These are phyloP conservation scores for Diplogelasinospora grovesii DNA, from an alignment of 495 filamentous ascomycete genomes.

Conservation along the genomic window DNA sequence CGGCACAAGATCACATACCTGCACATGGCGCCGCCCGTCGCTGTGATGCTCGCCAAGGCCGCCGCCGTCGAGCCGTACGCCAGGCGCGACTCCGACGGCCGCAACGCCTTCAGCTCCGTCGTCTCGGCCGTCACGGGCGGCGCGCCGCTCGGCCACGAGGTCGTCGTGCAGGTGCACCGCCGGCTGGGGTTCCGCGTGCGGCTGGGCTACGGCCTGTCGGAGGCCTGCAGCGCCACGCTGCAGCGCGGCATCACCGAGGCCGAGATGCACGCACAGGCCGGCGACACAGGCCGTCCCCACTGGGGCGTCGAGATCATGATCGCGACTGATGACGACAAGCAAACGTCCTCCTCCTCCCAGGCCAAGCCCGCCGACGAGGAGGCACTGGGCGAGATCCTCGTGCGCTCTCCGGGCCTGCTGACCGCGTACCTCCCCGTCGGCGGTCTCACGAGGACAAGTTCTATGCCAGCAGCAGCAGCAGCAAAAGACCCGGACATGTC, in stretches of 20 bases:
- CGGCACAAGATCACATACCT: slow-evolving; percentile 51
- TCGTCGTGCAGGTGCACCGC: slow-evolving; percentile 55
- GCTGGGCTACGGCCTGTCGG: slow-evolving; percentile 66
- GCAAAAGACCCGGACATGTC: slow-evolving; percentile 19
- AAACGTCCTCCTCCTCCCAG: too few relatives aligned
- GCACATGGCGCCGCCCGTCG: slow-evolving; percentile 62
- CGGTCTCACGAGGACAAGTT: slow-evolving; percentile 6
- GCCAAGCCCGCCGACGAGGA: slow-evolving; percentile 42
- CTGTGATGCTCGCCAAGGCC: slow-evolving; percentile 61
- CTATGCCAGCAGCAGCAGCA: too few relatives aligned
- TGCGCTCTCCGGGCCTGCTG: slow-evolving; percentile 49
- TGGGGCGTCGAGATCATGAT: slow-evolving; percentile 51
- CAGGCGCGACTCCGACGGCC: slow-evolving; percentile 36
- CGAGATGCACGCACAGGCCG: slow-evolving; percentile 52
- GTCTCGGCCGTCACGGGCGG: slow-evolving; percentile 41
- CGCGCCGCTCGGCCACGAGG: slow-evolving; percentile 58
- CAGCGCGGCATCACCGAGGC: slow-evolving; percentile 47
- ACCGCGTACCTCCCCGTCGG: slow-evolving; percentile 46
- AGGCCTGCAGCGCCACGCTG: slow-evolving; percentile 57
- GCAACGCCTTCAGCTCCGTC: slow-evolving; percentile 15
- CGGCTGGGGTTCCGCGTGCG: slow-evolving; percentile 61
- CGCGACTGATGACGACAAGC: slow-evolving; percentile 29
- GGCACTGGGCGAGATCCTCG: slow-evolving; percentile 59
- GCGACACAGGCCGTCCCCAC: slow-evolving; percentile 54
- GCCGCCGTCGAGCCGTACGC: slow-evolving; percentile 56